Base-by-base conservation (phyloP, 768 basidiomycete species). In the Podaxis pistillaris region DNA sequence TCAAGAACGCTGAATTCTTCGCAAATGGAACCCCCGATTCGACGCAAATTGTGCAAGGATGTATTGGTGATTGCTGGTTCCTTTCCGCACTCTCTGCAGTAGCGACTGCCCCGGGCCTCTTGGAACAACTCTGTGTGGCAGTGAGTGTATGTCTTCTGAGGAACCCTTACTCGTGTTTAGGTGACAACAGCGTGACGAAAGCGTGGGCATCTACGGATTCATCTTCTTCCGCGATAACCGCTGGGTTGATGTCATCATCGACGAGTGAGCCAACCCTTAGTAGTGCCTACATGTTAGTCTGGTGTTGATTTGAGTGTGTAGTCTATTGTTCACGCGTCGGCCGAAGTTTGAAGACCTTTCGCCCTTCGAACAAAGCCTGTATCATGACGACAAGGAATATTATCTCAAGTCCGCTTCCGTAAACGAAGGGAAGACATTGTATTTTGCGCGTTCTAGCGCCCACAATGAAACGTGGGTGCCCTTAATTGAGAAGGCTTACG, bases 391-490 rank as follows among this genome's bases (percentile, higher is more conserved):
- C 68, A 82, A 81, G 63, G 78, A 76, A 1, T 64, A 72, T 12
- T 85, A 79, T 67, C 79, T 83, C 64, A 69, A 70, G 40, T 73
- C 76, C 0, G 83, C 82, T 1, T 60, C 58, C 3, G 67, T 83
- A 8, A 81, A 79, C 57, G 81, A 82, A 30, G 78, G 78, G 19
- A 82, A 83, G 66, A 73, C 74, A 0, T 66, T 85, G 38, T 83
- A 81, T 64, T 85, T 84, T 68, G 81, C 83, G 15, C 76, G 74
- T 54, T 80, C 79, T 13, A 79, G 77, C 2, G 71, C 76, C 3
- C 75, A 77, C 55, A 78, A 77, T 37, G 83, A 83, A 63, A 83
- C 82, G 3, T 84, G 83, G 83, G 81, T 83, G 0, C 81, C 83
- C 1, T 69, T 85, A 7, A 75, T 84, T 17, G 83, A 85, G 67